Base-by-base conservation (phyloP, 1,284 basidiomycete species). In the Ceratobasidium sp. region DNA sequence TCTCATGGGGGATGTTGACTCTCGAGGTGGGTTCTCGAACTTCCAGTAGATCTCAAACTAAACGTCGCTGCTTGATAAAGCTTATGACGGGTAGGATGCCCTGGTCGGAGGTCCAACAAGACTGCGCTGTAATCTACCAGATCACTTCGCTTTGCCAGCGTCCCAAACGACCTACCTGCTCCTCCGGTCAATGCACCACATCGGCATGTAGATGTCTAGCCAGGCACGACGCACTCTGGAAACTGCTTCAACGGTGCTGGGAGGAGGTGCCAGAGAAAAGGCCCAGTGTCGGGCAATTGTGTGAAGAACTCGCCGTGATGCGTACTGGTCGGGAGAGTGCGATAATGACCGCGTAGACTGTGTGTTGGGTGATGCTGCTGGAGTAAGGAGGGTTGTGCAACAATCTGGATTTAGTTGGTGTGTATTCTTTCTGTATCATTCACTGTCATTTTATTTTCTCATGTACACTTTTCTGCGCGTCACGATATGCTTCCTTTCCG, bases 1-100 rank as follows among this genome's bases (percentile, higher is more conserved):
- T 69, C 31, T 69, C 66, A 8, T 69, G 66, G 66, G 66, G 66
- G 47, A 69, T 69, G 66, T 41, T 69, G 4, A 33, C 66, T 5
- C 66, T 69, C 22, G 66, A 69, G 41, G 66, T 57, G 27, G 24
- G 36, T 47, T 41, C 5, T 22, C 9, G 14, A 9, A 36, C 22
- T 47, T 11, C 22, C n/a, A 27, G n/a, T 31, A 14, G 31, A 8
- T 45, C 8, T 15, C 19, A 41, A 9, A 41, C n/a, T n/a, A n/a
- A n/a, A n/a, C n/a, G n/a, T n/a, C n/a, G n/a, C n/a, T n/a, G n/a
- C n/a, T n/a, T n/a, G 6, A 33, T 6, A 19, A 24, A 69, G 66
- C 47, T 69, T 15, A 57, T 69, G 33, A 69, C 51, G 5, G 66
- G 66, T n/a, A 22, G 51, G 45, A 69, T 69, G 9, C 66, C 66